These are phyloP conservation scores for Aechmea fasciata DNA, from an alignment of 176 grass and related monocot species.

Conservation along the genomic window DNA sequence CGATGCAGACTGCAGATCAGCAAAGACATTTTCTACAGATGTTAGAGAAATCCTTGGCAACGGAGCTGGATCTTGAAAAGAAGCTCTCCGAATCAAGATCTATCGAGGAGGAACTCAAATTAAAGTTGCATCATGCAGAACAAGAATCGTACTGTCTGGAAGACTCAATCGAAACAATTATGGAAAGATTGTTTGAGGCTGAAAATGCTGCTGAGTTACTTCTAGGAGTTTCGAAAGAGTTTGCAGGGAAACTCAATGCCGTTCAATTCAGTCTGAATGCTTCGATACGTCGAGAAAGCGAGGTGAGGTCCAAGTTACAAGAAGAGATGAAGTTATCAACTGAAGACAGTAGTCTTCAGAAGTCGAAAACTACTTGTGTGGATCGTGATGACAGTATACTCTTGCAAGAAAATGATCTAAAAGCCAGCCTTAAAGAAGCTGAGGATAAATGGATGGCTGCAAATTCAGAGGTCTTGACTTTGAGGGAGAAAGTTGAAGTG, in stretches of 20 bases:
- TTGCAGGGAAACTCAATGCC: slow-evolving; percentile 32
- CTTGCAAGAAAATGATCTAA: slow-evolving; percentile 18
- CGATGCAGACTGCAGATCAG: slow-evolving; percentile 40
- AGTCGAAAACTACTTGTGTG: slow-evolving; percentile 2
- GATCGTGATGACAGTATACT: not conserved
- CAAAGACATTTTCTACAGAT: slow-evolving; percentile 68
- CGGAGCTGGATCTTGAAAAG: slow-evolving; percentile 83
- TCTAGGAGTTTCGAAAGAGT: slow-evolving; percentile 53
- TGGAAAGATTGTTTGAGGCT: slow-evolving; percentile 43
- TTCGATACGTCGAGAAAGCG: slow-evolving; percentile 27
- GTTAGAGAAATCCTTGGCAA: slow-evolving; percentile 78
- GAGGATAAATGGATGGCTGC: slow-evolving; percentile 3
- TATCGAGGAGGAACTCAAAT: slow-evolving; percentile 49
- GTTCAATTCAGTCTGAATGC: slow-evolving; percentile 27
- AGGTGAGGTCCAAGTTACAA: slow-evolving; percentile 33
- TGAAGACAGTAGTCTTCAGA: slow-evolving; percentile 21
- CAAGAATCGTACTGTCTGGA: slow-evolving; percentile 53
- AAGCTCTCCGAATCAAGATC: slow-evolving; percentile 58
- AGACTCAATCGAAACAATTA: slow-evolving; percentile 44
- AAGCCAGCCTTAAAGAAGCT: slow-evolving; percentile 13
- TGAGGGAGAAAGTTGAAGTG: slow-evolving; percentile 29
- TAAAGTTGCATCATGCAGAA: slow-evolving; percentile 38
- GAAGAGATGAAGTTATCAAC: slow-evolving; percentile 22
- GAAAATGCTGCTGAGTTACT: slow-evolving; percentile 63
- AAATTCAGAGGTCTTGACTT: slow-evolving; percentile 10